phyloP scores from a whole-genome alignment of 768 basidiomycete genomes.

The Panellus pusillus region DNA sequence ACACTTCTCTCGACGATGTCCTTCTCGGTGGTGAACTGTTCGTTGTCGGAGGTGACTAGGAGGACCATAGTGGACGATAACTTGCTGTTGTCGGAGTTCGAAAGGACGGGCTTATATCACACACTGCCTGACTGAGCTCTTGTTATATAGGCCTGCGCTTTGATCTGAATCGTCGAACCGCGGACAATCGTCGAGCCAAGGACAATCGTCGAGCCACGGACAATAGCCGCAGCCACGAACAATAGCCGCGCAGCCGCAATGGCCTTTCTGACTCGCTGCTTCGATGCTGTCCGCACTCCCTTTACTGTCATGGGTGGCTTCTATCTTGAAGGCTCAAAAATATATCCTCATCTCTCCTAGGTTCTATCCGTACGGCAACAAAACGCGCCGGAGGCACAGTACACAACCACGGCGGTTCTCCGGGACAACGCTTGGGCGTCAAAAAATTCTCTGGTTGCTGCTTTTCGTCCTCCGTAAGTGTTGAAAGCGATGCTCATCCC shows the following conservation, averaged over 20 bases:
- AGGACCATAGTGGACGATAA: constrained; percentile 31
- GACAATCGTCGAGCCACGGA: no score
- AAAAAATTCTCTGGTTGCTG: constrained; percentile 91
- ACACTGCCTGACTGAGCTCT: no score
- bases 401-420: constrained; percentile 89
- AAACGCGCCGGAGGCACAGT: constrained; percentile 96
- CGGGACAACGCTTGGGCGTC: constrained; percentile 90
- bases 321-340: not conserved
- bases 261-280: constrained; percentile 50
- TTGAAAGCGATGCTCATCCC: not conserved
- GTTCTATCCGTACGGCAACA: constrained; percentile 88
- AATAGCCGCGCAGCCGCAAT: constrained; percentile 22
- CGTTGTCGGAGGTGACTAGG: constrained; percentile 93
- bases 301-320: constrained; percentile 49
- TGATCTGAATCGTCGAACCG: no score
- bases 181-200: no score
- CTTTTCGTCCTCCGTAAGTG: not conserved
- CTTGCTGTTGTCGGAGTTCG: not conserved
- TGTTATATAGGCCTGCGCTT: no score
- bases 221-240: no score
- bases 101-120: no score
- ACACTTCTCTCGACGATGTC: constrained; percentile 94
- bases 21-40: constrained; percentile 90
- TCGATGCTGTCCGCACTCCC: constrained; percentile 40
- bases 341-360: constrained; percentile 27